These are phyloP conservation scores for Sclerotinia borealis DNA, from an alignment of 2,329 filamentous ascomycete genomes.

Conservation along the genomic window DNA sequence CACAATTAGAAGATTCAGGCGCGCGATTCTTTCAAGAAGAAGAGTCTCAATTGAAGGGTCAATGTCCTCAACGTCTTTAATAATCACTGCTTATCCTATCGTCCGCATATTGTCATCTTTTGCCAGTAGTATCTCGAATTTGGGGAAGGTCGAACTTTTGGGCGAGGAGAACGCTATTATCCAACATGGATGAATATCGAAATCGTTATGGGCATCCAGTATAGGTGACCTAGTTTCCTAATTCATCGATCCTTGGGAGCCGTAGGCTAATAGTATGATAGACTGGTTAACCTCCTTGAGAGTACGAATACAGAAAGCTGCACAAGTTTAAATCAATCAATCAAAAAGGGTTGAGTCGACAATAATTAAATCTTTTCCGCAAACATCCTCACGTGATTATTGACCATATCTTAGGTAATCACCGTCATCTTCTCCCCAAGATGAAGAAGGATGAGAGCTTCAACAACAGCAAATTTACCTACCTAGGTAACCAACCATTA, in stretches of 20 bases:
- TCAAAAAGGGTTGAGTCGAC: neutral
- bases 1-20: too few relatives aligned
- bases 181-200: neutral
- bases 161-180: neutral
- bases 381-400: constrained; percentile 1
- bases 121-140: neutral
- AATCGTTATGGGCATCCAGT: neutral
- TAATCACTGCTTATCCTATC: neutral
- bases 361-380: neutral
- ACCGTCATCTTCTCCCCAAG: constrained; percentile 3
- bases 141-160: neutral
- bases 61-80: neutral
- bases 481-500: neutral
- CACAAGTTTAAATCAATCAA: neutral
- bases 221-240: neutral
- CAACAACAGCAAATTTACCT: neutral
- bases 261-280: neutral
- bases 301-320: too few relatives aligned
- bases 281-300: neutral
- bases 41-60: neutral
- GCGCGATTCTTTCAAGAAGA: neutral
- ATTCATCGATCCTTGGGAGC: neutral
- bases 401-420: constrained; percentile 4
- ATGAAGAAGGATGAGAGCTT: too few relatives aligned
- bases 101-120: neutral